Base-by-base conservation (phyloP, 208 protist genomes). In the Trypanosoma caninum region DNA sequence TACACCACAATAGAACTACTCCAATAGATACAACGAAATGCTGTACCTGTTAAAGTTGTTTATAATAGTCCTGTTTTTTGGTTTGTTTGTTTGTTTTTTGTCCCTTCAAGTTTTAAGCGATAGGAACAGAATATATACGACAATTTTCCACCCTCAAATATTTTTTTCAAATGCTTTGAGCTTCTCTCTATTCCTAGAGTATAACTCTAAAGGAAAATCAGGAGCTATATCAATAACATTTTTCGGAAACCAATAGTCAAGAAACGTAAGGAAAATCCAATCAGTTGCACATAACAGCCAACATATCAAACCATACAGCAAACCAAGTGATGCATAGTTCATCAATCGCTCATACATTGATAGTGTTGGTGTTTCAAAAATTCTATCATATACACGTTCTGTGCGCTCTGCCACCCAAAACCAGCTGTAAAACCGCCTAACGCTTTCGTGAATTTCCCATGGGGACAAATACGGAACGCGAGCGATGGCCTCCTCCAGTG, bases 361-460 rank as follows among this genome's bases (percentile, higher is more conserved):
- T n/a, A 84, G 58, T 30, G 70, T 44, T 51, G 55, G 56, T 38
- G 59, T 80, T 25, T 65, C 57, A 47, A 82, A 67, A 56, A 96
- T 90, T 44, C 82, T 81, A 55, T 97, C 87, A 57, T 98, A 98
- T n/a, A 98, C 94, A 10, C 79, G 73, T 62, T 97, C 94, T 30
- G 97, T 99, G 11, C 95, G 64, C 64, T 88, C 81, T 14, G 95
- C 93, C 10, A 98, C 89, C 76, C 94, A 89, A 54, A 96, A 80
- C 96, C 97, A 99, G 65, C 86, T 96, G 72, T 99, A 99, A 76
- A 97, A 98, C 47, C 82, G 72, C 10, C 82, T 69, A 37, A 97
- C 88, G 59, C 76, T 91, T 57, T 89, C 80, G 61, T 98, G 91
- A 46, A 95, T 67, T 53, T 92, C 79, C 78, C 85, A 94, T 35